Percentiles rank a stretch among this genome's conserved stretches.
Evolutionary conservation across 176 grass and related monocot genomes (phyloP).

Genomic region (Hsuehochloa calcarea): DNA sequence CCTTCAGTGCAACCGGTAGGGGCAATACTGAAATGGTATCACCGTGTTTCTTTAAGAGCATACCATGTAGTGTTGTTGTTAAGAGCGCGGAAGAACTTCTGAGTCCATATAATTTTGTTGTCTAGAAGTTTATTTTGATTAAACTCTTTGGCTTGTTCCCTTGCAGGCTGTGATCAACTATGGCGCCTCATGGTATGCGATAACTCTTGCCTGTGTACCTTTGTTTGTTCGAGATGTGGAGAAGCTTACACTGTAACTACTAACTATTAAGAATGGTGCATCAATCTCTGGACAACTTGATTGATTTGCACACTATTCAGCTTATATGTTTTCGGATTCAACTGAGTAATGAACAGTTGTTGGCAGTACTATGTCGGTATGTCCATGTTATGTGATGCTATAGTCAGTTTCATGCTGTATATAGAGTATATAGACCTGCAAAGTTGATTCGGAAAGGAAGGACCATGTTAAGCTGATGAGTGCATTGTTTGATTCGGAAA

Average conservation of each 20-base stretch:
- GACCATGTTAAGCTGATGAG: not conserved
- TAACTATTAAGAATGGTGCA: not conserved
- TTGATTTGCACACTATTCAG: not conserved
- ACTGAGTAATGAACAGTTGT: not conserved
- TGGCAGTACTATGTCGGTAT: not conserved
- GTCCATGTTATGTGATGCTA: not conserved
- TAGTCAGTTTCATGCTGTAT: not conserved
- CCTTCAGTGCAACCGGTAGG: too few species aligned
- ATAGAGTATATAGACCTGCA: not conserved
- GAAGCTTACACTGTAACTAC: not conserved
- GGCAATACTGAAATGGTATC: not conserved
- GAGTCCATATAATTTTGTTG: not conserved
- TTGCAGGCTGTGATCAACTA: slow-evolving; percentile 78
- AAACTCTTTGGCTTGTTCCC: slow-evolving; percentile 18
- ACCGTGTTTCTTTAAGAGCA: not conserved
- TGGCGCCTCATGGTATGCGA: slow-evolving; percentile 81
- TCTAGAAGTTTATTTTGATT: slow-evolving; percentile 12
- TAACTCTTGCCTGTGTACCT: not conserved
- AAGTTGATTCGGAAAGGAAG: not conserved
- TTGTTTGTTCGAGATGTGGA: not conserved
- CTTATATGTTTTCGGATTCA: not conserved
- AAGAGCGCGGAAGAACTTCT: not conserved
- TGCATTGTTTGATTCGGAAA: not conserved
- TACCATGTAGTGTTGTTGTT: not conserved
- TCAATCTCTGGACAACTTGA: not conserved